Conservation (phyloP, 2,329 filamentous ascomycete species). For the Tolypocladium ophioglossoides region DNA sequence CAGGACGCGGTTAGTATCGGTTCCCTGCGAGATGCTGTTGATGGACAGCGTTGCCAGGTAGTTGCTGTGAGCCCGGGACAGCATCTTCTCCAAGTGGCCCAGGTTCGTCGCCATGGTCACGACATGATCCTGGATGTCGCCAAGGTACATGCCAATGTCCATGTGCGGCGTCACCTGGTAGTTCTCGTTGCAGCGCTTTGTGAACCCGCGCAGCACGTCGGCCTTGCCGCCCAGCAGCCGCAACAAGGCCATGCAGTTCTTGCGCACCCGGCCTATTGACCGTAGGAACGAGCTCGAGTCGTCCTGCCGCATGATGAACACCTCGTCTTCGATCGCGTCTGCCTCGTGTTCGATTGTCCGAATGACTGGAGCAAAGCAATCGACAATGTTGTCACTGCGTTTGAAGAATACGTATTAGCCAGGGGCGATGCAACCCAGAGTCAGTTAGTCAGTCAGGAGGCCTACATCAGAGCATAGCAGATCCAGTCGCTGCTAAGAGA, state of each 20-base stretch:
- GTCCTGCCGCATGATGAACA: slow-evolving; percentile 83
- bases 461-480: slow-evolving; percentile 93
- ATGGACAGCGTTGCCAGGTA: slow-evolving; percentile 92
- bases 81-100: slow-evolving; percentile 93
- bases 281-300: slow-evolving; percentile 82
- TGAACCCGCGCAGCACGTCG: slow-evolving; percentile 96
- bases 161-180: slow-evolving; percentile 91
- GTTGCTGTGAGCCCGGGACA: slow-evolving; percentile 87
- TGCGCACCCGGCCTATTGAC: slow-evolving; percentile 80
- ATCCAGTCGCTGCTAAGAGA: slow-evolving; percentile 96
- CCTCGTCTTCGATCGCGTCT: slow-evolving; percentile 88
- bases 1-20: slow-evolving; percentile 76
- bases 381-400: slow-evolving; percentile 83
- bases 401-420: slow-evolving; percentile 11
- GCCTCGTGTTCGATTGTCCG: slow-evolving; percentile 78
- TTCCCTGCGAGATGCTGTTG: slow-evolving; percentile 81
- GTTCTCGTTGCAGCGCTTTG: slow-evolving; percentile 96
- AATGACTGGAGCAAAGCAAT: slow-evolving; percentile 86
- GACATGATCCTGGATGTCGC: slow-evolving; percentile 97
- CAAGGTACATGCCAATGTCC: slow-evolving; percentile 92
- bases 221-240: slow-evolving; percentile 92
- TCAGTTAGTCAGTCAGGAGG: slow-evolving; percentile 5
- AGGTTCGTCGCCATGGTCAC: slow-evolving; percentile 98
- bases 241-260: slow-evolving; percentile 89
- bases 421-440: too few species aligned